Evolutionary conservation across 768 basidiomycete genomes (phyloP).

Genomic region (Mycena indigotica): DNA sequence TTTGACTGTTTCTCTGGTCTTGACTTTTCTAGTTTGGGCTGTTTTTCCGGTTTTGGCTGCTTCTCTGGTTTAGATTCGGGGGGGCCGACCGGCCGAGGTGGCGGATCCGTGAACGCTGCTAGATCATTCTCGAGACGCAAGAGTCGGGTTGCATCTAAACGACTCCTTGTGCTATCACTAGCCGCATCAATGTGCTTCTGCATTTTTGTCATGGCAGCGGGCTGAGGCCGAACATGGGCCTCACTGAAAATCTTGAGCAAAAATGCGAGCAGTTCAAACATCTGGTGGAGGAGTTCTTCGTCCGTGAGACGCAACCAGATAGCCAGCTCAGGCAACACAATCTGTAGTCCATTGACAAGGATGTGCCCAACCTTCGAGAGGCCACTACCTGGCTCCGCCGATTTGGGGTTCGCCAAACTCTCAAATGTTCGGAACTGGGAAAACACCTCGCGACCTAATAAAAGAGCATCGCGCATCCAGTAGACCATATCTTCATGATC

Average conservation of each 20-base stretch:
- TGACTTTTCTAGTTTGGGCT: too few relatives aligned
- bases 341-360: constrained; percentile 79
- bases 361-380: constrained; percentile 63
- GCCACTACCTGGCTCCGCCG: constrained; percentile 40
- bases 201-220: constrained; percentile 64
- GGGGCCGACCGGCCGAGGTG: neutral
- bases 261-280: constrained; percentile 79
- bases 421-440: constrained; percentile 82
- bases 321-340: constrained; percentile 75
- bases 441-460: constrained; percentile 86
- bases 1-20: constrained; percentile 10
- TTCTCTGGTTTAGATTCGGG: constrained; percentile 18
- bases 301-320: constrained; percentile 94
- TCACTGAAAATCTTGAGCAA: constrained; percentile 78
- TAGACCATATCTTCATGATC: constrained; percentile 83
- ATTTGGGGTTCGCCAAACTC: constrained; percentile 49
- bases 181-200: constrained; percentile 65
- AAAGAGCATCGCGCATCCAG: constrained; percentile 99
- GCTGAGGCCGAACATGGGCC: constrained; percentile 55
- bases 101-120: constrained; percentile 44
- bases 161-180: constrained; percentile 51
- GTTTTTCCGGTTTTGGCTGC: neutral
- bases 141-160: constrained; percentile 60
- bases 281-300: constrained; percentile 86
- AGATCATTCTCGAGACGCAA: constrained; percentile 68